Evolutionary conservation across 23 red algal species (phyloP).

Genomic region (Gracilaria caudata): DNA sequence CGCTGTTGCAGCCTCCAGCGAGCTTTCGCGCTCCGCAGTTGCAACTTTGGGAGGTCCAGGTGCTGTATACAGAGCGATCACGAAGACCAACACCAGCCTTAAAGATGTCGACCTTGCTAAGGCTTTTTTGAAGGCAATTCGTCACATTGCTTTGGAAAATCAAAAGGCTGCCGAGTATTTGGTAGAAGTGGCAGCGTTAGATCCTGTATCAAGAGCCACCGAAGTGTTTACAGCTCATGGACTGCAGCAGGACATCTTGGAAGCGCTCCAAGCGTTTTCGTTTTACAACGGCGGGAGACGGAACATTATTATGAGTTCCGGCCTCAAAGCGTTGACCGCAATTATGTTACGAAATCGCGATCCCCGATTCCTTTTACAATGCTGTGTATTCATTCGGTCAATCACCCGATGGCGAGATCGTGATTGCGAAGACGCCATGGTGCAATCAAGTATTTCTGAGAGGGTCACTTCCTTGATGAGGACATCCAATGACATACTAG

Average conservation of each 20-base stretch:
- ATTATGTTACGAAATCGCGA: constrained; percentile 66
- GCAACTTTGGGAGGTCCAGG: constrained; percentile 65
- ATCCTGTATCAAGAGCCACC: constrained; percentile 56
- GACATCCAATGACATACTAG: constrained; percentile 45
- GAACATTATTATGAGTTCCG: constrained; percentile 72
- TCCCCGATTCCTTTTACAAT: constrained; percentile 54
- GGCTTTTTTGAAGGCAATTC: constrained; percentile 44
- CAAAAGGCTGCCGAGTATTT: constrained; percentile 54
- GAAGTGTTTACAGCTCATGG: constrained; percentile 63
- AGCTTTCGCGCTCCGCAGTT: constrained; percentile 64
- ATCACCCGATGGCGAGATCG: constrained; percentile 52
- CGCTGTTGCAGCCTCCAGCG: constrained; percentile 48
- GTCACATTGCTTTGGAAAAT: constrained; percentile 66
- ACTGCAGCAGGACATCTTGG: constrained; percentile 51
- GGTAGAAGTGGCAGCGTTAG: constrained; percentile 49
- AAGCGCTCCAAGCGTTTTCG: constrained; percentile 59
- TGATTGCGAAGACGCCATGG: constrained; percentile 69
- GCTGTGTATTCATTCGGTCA: constrained; percentile 48
- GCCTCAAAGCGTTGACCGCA: constrained; percentile 43
- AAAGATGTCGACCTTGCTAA: constrained; percentile 56
- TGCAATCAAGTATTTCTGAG: constrained; percentile 57
- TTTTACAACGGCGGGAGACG: constrained; percentile 60
- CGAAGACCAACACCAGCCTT: constrained; percentile 62
- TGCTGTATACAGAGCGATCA: constrained; percentile 57
- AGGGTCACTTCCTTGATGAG: constrained; percentile 38